Evolutionary conservation across 352 stramenopile genomes (phyloP), one percentile per base, ranked within the genome.

Genomic region (Phytopythium sindhum): DNA sequence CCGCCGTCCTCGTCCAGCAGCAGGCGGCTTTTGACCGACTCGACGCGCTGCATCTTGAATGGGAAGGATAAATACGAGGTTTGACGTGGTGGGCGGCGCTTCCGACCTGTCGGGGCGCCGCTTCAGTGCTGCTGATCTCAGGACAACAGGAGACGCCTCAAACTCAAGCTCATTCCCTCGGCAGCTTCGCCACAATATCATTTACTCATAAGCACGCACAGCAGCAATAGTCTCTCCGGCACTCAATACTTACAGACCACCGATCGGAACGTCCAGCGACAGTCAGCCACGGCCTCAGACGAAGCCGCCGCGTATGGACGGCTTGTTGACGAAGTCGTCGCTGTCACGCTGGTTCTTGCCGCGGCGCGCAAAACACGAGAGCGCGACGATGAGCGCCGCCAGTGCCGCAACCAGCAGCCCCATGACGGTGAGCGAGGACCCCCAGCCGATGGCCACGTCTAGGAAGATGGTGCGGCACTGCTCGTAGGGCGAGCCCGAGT

Each of bases 381-480:
- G 62, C 15, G 50, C 75, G 29, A 91, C 64, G 57, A 93, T 77
- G 21, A 78, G 59, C 57, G 75, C 80, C 14, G 81, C 74, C 24
- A 68, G 69, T 52, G 89, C 60, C 10, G 82, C 77, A 4, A 82
- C 73, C n/a, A 86, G 24, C 8, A 81, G 53, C 19, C 84, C 84
- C 63, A 79, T 81, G 37, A 77, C 57, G 31, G 71, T 77, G 37
- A 93, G 73, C 23, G 66, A 81, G n/a, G 55, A 69, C 47, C 77
- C 77, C 85, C 85, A 93, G 66, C 82, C 78, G 35, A 80, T 78
- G 12, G 79, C 83, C 31, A 91, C 65, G 55, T 84, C 70, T 10
- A 94, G 57, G 66, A 94, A 93, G 50, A 74, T 79, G 11, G 47
- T 65, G 61, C 86, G 86, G 64, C 86, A 94, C 57, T 92, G 70